Base-by-base conservation (phyloP, 2,329 filamentous ascomycete genomes). In the Epichloe bromicola region DNA sequence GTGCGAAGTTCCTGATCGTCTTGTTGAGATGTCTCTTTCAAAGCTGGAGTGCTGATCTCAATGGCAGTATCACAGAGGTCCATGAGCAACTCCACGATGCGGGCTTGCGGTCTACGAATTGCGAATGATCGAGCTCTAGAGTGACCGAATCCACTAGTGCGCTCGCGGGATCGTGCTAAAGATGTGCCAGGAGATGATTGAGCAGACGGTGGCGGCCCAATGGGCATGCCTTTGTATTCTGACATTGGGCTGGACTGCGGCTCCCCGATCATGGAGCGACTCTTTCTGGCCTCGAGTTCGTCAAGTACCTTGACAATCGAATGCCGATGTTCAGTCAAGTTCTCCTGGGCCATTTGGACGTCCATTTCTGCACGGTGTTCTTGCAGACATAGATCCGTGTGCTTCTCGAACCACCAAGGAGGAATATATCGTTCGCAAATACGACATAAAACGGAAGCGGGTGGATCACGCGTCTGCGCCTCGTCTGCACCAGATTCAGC, bases 351-450 rank as follows among this genome's bases (percentile, higher is more conserved):
- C 74, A 97, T 85, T 64, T 98, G 91, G 4, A 98, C 89, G 60
- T 97, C 91, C 87, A 96, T 94, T 65, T 98, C 93, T 0, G 93
- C 91, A 48, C 86, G 84, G 63, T 98, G 93, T 65, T 98, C 93
- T 64, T 97, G 90, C 51, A 96, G 74, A 63, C 93, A 98, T 19
- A 97, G 73, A 61, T 98, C 94, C 2, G 91, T 95, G 65, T 98
- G 93, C 67, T 97, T 98, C 69, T 98, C 93, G 60, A 98, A 98
- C 94, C 93, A 98, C 93, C 93, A 98, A 0, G 91, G 89, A 4
- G 88, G 88, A 54, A 98, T 97, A 55, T 96, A 88, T 50, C 93
- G 87, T 65, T 98, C 93, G 66, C 93, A 98, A 51, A 98, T 97
- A 49, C 93, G 88, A 67, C 93, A 98, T 15, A 98, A 78, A 4